phyloP scores from a whole-genome alignment of 202 grass and related monocot genomes.

The Carex sylvatica region DNA sequence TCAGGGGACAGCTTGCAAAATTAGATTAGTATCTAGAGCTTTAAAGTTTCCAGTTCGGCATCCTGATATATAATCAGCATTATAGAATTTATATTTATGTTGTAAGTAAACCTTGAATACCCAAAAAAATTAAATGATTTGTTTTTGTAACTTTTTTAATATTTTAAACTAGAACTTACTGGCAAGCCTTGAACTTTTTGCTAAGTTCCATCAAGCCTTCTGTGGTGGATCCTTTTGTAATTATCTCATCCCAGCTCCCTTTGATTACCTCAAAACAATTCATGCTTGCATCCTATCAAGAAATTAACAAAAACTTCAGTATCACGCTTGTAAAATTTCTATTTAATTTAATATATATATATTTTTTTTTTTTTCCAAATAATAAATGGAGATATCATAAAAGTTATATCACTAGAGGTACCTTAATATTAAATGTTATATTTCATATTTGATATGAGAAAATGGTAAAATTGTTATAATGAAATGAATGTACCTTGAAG shows the following conservation, averaged over 20 bases:
- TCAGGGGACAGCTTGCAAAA: background rate
- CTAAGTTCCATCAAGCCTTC: conserved; percentile 60
- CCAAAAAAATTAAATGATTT: no score
- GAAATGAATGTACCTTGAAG: conserved; percentile 53
- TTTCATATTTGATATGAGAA: background rate
- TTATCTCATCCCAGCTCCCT: conserved; percentile 64
- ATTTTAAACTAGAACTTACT: conserved; percentile 42
- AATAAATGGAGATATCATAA: no score
- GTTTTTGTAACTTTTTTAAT: background rate
- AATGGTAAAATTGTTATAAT: background rate
- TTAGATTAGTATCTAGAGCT: background rate
- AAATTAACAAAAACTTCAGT: background rate
- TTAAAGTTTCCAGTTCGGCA: background rate
- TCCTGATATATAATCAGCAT: background rate
- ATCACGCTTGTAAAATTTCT: background rate
- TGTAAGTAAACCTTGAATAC: background rate
- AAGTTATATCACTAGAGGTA: no score
- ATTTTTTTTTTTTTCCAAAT: no score
- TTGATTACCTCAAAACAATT: conserved; percentile 91
- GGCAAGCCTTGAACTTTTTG: conserved; percentile 86
- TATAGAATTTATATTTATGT: background rate
- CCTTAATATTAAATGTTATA: background rate
- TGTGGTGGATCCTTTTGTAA: conserved; percentile 38
- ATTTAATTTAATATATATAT: background rate
- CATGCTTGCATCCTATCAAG: conserved; percentile 67